A percentile compares a stretch with the other conserved stretches of the same genome.
Evolutionary conservation across 257 asterid species (phyloP).

Genomic region (Solanum tarapatanum): DNA sequence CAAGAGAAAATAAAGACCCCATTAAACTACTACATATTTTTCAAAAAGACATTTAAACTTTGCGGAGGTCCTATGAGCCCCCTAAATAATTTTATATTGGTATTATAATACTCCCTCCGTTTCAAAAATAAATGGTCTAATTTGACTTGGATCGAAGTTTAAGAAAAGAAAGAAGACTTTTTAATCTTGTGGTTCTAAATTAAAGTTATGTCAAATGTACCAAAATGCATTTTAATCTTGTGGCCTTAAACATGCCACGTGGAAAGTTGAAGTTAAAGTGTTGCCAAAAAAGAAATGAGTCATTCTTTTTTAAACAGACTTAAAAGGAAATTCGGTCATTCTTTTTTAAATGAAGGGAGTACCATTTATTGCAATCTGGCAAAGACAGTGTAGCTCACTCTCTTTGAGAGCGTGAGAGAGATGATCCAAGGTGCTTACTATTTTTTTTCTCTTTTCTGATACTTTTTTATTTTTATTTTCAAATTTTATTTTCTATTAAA

Average conservation of each 20-base stretch:
- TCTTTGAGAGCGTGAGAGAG: neutral
- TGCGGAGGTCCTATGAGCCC: no score
- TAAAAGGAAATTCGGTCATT: neutral
- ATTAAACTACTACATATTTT: no score
- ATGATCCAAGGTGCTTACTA: neutral
- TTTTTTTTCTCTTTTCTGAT: no score
- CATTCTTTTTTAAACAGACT: no score
- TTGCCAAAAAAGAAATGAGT: neutral
- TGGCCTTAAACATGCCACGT: neutral
- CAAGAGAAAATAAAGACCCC: no score
- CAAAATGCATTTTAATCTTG: no score
- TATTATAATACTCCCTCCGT: neutral
- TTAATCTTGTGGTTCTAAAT: neutral
- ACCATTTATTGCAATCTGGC: neutral
- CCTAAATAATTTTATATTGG: no score
- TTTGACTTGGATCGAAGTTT: neutral
- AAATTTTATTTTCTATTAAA: no score
- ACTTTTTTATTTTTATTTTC: neutral
- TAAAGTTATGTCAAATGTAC: neutral
- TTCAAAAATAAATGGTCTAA: neutral
- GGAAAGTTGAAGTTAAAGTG: neutral
- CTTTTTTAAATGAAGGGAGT: neutral
- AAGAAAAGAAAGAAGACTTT: neutral
- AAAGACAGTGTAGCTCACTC: no score
- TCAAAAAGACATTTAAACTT: no score